Evolutionary conservation across 2,329 filamentous ascomycete genomes (phyloP).

Genomic region (Fusarium equiseti): DNA sequence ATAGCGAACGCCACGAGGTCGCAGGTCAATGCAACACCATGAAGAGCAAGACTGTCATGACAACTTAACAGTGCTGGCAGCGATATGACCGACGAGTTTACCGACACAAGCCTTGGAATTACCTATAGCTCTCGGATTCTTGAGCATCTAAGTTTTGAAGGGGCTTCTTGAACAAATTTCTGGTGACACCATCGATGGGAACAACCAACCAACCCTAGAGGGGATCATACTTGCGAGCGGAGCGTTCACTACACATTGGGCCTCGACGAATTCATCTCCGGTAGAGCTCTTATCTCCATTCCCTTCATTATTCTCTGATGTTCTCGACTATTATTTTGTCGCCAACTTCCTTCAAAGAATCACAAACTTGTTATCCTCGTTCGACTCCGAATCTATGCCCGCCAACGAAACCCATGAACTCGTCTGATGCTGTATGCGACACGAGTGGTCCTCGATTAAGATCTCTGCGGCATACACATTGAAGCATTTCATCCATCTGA

Average conservation of each 20-base stretch:
- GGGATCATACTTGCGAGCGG: too few species aligned
- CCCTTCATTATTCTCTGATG: not conserved
- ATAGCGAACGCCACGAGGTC: too few species aligned
- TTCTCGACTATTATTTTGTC: not conserved
- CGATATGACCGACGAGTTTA: too few species aligned
- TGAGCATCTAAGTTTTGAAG: accelerated
- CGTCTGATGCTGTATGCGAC: not conserved
- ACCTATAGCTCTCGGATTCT: too few species aligned
- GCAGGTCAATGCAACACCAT: too few species aligned
- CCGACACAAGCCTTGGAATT: accelerated
- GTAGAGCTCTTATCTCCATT: accelerated
- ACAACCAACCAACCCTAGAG: not conserved
- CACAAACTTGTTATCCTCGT: not conserved
- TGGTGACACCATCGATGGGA: not conserved
- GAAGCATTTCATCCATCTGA: too few species aligned
- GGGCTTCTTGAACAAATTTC: not conserved
- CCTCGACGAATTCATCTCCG: not conserved
- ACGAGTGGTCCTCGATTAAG: not conserved
- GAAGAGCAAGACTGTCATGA: too few species aligned
- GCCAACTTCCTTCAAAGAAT: not conserved
- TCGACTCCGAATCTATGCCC: not conserved
- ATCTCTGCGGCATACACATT: too few species aligned
- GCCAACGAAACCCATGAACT: not conserved
- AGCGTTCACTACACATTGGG: not conserved
- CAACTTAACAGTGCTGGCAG: too few species aligned